phyloP scores from a whole-genome alignment of 306 rosid species.

The Fragaria ananassa region DNA sequence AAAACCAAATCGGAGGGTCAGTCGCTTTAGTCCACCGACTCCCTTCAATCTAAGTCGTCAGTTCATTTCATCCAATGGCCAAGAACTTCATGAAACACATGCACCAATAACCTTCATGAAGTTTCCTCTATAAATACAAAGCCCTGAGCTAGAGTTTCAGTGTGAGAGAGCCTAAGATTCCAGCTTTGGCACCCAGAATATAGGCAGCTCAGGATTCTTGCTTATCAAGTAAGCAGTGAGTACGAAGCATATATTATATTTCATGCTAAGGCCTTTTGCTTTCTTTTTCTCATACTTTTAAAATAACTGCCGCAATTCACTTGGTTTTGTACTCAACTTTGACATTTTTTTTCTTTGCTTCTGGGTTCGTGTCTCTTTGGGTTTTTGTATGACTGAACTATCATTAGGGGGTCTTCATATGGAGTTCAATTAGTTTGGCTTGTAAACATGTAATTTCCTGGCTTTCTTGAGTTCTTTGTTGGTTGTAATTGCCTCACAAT shows the following conservation, averaged over 20 bases:
- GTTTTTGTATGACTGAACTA: background rate
- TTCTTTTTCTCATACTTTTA: background rate
- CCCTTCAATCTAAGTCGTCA: slow-evolving; percentile 14
- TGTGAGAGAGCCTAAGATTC: slow-evolving; percentile 6
- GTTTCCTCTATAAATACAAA: slow-evolving; percentile 6
- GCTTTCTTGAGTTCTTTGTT: background rate
- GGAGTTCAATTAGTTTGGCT: background rate
- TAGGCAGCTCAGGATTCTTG: background rate
- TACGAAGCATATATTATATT: background rate
- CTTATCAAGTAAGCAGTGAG: background rate
- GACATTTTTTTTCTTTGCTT: background rate
- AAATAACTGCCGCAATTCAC: background rate
- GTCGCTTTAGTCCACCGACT: slow-evolving; percentile 28
- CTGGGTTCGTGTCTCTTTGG: background rate
- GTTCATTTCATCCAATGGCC: slow-evolving; percentile 22
- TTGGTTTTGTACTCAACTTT: background rate
- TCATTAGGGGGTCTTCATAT: background rate
- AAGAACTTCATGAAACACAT: background rate
- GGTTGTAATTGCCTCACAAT: background rate
- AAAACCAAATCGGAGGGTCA: slow-evolving; percentile 1
- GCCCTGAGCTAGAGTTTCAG: background rate
- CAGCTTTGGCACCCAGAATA: background rate
- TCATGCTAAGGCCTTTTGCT: background rate
- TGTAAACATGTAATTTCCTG: background rate
- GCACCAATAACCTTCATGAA: background rate